A percentile compares a stretch with the other conserved stretches of the same genome.
Conservation (phyloP, 306 rosid genomes). For the Heteromeles arbutifolia region DNA sequence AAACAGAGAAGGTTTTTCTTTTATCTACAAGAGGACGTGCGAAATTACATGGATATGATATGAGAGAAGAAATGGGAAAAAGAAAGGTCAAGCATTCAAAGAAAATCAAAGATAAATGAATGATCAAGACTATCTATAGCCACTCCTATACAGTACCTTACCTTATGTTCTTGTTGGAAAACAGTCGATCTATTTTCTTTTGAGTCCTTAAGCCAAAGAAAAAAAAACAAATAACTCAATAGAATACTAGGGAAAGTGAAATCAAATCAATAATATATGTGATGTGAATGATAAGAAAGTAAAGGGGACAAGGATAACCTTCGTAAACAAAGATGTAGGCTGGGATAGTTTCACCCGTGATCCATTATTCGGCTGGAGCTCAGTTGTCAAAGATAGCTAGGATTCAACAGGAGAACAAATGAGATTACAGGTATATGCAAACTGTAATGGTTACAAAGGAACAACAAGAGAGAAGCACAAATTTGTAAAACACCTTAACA, state of each 20-base stretch:
- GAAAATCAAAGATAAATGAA: background rate
- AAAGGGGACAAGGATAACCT: slow-evolving; percentile 48
- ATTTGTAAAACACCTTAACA: background rate
- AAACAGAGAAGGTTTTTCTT: slow-evolving; percentile 48
- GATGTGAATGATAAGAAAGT: background rate
- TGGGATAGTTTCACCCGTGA: slow-evolving; percentile 32
- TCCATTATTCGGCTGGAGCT: slow-evolving; percentile 42
- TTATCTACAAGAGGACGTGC: slow-evolving; percentile 27
- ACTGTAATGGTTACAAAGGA: background rate
- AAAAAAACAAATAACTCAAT: slow-evolving; percentile 37
- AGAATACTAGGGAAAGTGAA: slow-evolving; percentile 8
- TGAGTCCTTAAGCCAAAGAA: slow-evolving; percentile 66
- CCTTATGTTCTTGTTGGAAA: slow-evolving; percentile 56
- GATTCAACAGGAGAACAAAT: slow-evolving; percentile 20
- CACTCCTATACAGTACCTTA: slow-evolving; percentile 22
- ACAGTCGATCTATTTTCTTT: slow-evolving; percentile 75
- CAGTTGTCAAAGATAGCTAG: slow-evolving; percentile 73
- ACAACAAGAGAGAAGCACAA: background rate
- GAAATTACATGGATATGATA: background rate
- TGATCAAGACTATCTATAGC: background rate
- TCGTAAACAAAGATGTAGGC: slow-evolving; percentile 30
- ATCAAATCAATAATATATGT: background rate
- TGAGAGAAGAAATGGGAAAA: background rate
- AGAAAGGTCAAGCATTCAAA: background rate
- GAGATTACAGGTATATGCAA: background rate